phyloP scores from a whole-genome alignment of 371 early-diverging fungal genomes.

The Funneliformis caledonium region DNA sequence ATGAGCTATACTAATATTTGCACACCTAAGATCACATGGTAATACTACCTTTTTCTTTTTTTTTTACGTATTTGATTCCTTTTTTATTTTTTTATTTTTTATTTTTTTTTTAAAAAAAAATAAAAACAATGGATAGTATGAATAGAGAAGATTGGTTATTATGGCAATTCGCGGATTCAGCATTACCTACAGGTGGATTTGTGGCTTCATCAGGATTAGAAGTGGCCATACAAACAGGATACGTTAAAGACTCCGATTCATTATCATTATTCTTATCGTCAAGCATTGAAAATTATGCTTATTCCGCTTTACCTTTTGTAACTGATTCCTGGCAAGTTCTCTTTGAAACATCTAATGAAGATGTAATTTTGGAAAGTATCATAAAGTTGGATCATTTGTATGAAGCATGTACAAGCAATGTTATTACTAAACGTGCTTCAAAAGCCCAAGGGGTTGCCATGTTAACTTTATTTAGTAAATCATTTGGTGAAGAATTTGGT shows the following conservation, averaged over 20 bases:
- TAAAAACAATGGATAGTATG: neutral
- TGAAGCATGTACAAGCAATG: slow-evolving; percentile 62
- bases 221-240: slow-evolving; percentile 67
- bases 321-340: slow-evolving; percentile 60
- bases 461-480: slow-evolving; percentile 65
- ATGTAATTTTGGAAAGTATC: slow-evolving; percentile 47
- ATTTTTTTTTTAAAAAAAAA: neutral
- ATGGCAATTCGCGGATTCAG: slow-evolving; percentile 87
- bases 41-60: too few species aligned
- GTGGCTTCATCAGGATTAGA: slow-evolving; percentile 84
- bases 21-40: too few species aligned
- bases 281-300: slow-evolving; percentile 69
- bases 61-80: too few species aligned
- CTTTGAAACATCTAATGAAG: neutral
- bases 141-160: slow-evolving; percentile 65
- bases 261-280: slow-evolving; percentile 56
- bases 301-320: slow-evolving; percentile 71
- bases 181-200: slow-evolving; percentile 90
- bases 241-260: slow-evolving; percentile 48
- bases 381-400: slow-evolving; percentile 55
- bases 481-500: slow-evolving; percentile 49
- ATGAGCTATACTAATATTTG: too few species aligned
- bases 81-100: too few species aligned
- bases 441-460: slow-evolving; percentile 73
- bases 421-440: slow-evolving; percentile 72